These are phyloP conservation scores for Peziza echinospora DNA, from an alignment of 495 filamentous ascomycete genomes.

Conservation along the genomic window DNA sequence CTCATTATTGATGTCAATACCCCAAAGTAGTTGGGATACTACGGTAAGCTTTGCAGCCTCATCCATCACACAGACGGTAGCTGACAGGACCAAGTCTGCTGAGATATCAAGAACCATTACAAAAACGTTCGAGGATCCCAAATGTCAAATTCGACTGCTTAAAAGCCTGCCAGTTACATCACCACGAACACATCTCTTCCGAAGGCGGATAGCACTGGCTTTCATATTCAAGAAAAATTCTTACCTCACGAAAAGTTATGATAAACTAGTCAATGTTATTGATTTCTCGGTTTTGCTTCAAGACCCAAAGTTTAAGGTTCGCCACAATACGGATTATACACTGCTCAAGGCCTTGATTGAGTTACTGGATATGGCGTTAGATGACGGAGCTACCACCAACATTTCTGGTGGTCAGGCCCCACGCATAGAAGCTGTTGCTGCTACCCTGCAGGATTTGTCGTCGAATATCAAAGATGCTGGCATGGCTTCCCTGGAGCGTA, in stretches of 20 bases:
- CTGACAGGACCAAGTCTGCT: too few relatives aligned
- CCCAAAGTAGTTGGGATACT: neutral
- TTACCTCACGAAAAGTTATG: slow-evolving; percentile 25
- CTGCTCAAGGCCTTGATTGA: slow-evolving; percentile 38
- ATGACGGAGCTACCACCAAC: slow-evolving; percentile 29
- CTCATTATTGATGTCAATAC: neutral
- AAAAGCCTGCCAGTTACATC: slow-evolving; percentile 34
- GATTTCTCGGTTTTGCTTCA: slow-evolving; percentile 31
- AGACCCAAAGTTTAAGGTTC: slow-evolving; percentile 28
- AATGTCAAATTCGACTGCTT: slow-evolving; percentile 38
- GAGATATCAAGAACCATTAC: slow-evolving; percentile 23
- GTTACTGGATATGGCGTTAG: slow-evolving; percentile 54
- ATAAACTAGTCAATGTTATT: slow-evolving; percentile 29
- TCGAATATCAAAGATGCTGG: slow-evolving; percentile 52
- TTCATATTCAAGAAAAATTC: slow-evolving; percentile 38
- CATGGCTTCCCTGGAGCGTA: slow-evolving; percentile 45
- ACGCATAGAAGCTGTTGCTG: slow-evolving; percentile 43
- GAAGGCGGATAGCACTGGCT: slow-evolving; percentile 48
- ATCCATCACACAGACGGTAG: too few relatives aligned
- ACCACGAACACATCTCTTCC: slow-evolving; percentile 35
- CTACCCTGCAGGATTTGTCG: slow-evolving; percentile 41
- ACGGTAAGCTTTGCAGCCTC: neutral
- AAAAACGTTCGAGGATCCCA: slow-evolving; percentile 26
- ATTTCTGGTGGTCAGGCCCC: slow-evolving; percentile 34
- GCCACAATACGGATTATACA: slow-evolving; percentile 39